Evolutionary conservation across 352 stramenopile genomes (phyloP), one percentile per base, ranked within the genome.

Genomic region (Pythium biforme): DNA sequence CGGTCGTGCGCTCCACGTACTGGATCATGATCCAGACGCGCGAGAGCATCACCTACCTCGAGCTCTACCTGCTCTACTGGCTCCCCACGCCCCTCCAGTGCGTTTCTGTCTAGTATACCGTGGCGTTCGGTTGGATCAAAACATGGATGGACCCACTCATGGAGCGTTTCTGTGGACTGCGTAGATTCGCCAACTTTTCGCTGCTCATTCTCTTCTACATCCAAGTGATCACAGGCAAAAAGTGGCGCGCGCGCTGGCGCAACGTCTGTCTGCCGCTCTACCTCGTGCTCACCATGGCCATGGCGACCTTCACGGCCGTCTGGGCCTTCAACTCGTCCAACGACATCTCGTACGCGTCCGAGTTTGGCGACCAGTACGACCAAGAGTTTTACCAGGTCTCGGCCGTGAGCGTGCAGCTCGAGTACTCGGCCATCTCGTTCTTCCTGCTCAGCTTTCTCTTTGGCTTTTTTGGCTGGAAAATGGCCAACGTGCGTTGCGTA

Each of bases 151-250:
- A n/a, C n/a, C n/a, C n/a, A n/a, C n/a, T n/a, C n/a, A n/a, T n/a
- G n/a, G n/a, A n/a, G n/a, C n/a, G n/a, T n/a, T n/a, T n/a, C n/a
- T n/a, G n/a, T n/a, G n/a, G n/a, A n/a, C n/a, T n/a, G n/a, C n/a
- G n/a, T 45, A 81, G 73, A 43, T 94, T 94, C 67, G 86, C 86
- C 78, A 94, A 92, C 68, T 94, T 94, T 59, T 92, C 86, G 65
- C 76, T 94, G 46, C 78, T 94, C 31, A 79, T 94, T 41, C 82
- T 94, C 31, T 94, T 94, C 63, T 94, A 94, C 76, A 92, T 94
- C 43, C 86, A 94, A 71, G 86, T 94, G 33, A 75, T 94, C 63
- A 92, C 86, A 33, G 86, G 83, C 23, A 77, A 81, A 49, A 74
- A 82, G 54, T 94, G 86, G 86, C 74, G 77, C 49, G 72, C 74